Conservation (phyloP, 306 rosid species). For the Aeschynomene evenia region DNA sequence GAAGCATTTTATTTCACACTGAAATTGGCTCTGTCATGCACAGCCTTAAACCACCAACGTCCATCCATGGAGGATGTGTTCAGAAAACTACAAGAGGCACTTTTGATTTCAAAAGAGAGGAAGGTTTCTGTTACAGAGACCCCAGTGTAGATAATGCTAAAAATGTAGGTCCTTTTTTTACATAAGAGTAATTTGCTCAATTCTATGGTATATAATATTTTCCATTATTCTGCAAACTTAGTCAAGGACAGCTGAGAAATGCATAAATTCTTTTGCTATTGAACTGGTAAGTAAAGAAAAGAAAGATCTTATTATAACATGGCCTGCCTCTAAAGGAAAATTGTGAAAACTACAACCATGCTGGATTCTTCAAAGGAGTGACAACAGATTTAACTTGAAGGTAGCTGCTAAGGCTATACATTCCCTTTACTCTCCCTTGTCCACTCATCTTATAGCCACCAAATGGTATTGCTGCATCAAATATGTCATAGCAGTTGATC, state of each 20-base stretch:
- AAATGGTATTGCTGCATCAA: constrained; percentile 85
- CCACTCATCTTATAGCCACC: constrained; percentile 94
- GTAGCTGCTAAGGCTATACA: constrained; percentile 66
- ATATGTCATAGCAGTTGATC: constrained; percentile 73
- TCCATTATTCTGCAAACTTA: neutral
- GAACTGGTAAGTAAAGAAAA: neutral
- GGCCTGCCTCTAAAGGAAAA: neutral
- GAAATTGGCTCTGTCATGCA: constrained; percentile 47
- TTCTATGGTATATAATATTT: neutral
- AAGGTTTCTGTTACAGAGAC: constrained; percentile 30
- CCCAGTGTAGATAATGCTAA: no score
- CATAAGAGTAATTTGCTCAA: neutral
- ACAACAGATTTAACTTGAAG: constrained; percentile 82
- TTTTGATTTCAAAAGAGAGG: constrained; percentile 27
- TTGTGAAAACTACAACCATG: constrained; percentile 60
- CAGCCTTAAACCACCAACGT: constrained; percentile 35
- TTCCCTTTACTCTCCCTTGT: constrained; percentile 69
- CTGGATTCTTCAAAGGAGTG: constrained; percentile 62
- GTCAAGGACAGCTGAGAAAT: neutral
- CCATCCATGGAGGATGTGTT: constrained; percentile 44
- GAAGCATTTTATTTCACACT: constrained; percentile 45
- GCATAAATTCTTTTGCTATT: neutral
- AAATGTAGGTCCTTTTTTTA: no score
- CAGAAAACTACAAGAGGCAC: constrained; percentile 39
- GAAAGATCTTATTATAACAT: neutral